phyloP scores from a whole-genome alignment of 192 early-diverging fungal species.

The Coemansia sp. region DNA sequence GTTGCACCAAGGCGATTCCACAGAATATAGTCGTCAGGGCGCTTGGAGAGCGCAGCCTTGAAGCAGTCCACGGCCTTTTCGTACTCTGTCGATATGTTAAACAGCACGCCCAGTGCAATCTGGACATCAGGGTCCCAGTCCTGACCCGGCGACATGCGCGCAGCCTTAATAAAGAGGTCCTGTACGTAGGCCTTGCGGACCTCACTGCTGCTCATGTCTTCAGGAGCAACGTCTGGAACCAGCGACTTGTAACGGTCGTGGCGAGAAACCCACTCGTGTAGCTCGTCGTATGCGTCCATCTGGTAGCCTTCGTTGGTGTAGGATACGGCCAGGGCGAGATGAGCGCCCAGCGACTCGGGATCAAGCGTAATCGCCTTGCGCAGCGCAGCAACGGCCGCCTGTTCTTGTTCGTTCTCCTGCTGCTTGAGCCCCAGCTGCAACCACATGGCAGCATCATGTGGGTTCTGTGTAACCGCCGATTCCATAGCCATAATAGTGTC shows the following conservation, averaged over 20 bases:
- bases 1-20: conserved; percentile 99
- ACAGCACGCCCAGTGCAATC: conserved; percentile 90
- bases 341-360: conserved; percentile 73
- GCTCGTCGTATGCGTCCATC: conserved; percentile 83
- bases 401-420: conserved; percentile 97
- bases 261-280: conserved; percentile 84
- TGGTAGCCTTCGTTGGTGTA: conserved; percentile 91
- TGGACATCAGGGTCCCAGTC: conserved; percentile 87
- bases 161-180: conserved; percentile 77
- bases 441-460: conserved; percentile 81
- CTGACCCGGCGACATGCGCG: conserved; percentile 56
- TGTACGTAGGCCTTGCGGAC: conserved; percentile 70
- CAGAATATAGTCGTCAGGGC: conserved; percentile 88
- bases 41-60: conserved; percentile 77
- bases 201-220: conserved; percentile 39
- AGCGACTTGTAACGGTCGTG: conserved; percentile 66
- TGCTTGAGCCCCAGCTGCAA: conserved; percentile 82
- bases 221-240: conserved; percentile 39
- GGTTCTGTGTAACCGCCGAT: conserved; percentile 77
- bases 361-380: conserved; percentile 74
- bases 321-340: conserved; percentile 84
- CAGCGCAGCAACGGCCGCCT: conserved; percentile 85
- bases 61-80: conserved; percentile 98
- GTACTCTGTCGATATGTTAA: conserved; percentile 91
- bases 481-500: conserved; percentile 92